phyloP scores from a whole-genome alignment of 495 filamentous ascomycete genomes.

The Hypoxylon lienhwacheense region DNA sequence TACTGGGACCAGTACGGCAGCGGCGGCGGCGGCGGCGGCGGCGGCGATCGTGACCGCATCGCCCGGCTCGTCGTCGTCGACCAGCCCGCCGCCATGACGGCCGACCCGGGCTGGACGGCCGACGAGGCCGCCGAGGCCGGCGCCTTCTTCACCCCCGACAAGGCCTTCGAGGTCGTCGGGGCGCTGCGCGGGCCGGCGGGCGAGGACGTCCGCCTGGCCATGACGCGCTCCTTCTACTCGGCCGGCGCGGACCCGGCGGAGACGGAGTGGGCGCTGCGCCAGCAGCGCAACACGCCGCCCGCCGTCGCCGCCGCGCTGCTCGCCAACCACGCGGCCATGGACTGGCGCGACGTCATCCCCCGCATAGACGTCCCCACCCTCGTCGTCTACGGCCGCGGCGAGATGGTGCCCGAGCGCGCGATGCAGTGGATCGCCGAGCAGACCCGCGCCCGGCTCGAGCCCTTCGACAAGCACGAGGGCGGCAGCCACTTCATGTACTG shows the following conservation, averaged over 20 bases:
- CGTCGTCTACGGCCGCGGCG: slow-evolving; percentile 7
- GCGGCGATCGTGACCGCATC: slow-evolving; percentile 17
- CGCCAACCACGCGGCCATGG: slow-evolving; percentile 1
- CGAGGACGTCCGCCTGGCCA: neutral
- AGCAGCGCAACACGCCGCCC: slow-evolving; percentile 12
- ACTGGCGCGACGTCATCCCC: slow-evolving; percentile 27
- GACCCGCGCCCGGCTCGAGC: slow-evolving; percentile 5
- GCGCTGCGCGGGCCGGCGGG: slow-evolving; percentile 11
- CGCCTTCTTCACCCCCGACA: slow-evolving; percentile 12
- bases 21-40: too few species aligned
- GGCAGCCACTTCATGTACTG: slow-evolving; percentile 32
- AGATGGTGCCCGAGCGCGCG: neutral
- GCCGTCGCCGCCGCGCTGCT: slow-evolving; percentile 17
- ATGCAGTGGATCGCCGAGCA: slow-evolving; percentile 22
- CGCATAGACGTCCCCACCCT: slow-evolving; percentile 27
- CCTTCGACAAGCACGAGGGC: slow-evolving; percentile 27
- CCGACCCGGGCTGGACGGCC: slow-evolving; percentile 19
- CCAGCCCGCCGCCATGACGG: slow-evolving; percentile 16
- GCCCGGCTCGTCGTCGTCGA: slow-evolving; percentile 27
- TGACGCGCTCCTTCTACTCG: slow-evolving; percentile 18
- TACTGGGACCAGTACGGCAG: slow-evolving; percentile 29
- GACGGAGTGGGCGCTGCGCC: slow-evolving; percentile 13
- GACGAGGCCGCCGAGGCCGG: slow-evolving; percentile 6
- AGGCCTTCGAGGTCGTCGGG: too few species aligned
- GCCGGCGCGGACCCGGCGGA: slow-evolving; percentile 8